A percentile compares a stretch with the other conserved stretches of the same genome.
Evolutionary conservation across 2,329 filamentous ascomycete species (phyloP).

Genomic region (Aspergillus novofumigatus): DNA sequence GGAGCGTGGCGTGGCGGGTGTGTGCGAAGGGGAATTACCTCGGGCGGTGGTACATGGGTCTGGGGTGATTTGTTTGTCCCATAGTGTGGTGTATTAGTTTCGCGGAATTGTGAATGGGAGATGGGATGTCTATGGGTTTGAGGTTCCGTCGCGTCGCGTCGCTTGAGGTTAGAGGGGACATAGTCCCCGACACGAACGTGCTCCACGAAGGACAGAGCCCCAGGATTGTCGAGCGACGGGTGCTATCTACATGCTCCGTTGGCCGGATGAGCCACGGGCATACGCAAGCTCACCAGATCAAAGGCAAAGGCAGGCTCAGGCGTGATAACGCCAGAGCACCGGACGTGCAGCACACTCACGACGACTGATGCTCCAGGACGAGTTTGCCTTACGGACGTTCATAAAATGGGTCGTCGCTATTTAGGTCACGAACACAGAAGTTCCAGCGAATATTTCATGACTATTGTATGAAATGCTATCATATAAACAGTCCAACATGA

Average conservation of each 20-base stretch:
- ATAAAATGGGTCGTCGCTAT: not conserved
- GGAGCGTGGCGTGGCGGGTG: conserved; percentile 36
- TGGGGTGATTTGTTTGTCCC: conserved; percentile 33
- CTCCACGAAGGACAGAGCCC: not conserved
- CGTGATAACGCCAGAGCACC: too few species aligned
- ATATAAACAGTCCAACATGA: not conserved
- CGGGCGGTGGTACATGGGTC: conserved; percentile 31
- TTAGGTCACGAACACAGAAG: not conserved
- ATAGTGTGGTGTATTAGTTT: conserved; percentile 2
- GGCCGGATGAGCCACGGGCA: not conserved
- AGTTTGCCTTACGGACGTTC: not conserved
- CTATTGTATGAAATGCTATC: not conserved
- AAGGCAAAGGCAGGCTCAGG: too few species aligned
- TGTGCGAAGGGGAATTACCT: conserved; percentile 37
- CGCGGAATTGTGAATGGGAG: not conserved
- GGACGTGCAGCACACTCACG: not conserved
- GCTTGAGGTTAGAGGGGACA: too few species aligned
- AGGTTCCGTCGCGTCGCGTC: too few species aligned
- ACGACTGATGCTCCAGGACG: not conserved
- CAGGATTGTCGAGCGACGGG: not conserved
- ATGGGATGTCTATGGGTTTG: too few species aligned
- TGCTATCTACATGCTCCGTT: not conserved
- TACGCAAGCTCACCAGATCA: not conserved
- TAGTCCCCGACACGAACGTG: too few species aligned
- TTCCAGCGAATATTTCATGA: not conserved